A percentile compares a stretch with the other conserved stretches of the same genome.
Evolutionary conservation across 2,329 filamentous ascomycete species (phyloP).

Genomic region (Zymoseptoria pseudotritici): DNA sequence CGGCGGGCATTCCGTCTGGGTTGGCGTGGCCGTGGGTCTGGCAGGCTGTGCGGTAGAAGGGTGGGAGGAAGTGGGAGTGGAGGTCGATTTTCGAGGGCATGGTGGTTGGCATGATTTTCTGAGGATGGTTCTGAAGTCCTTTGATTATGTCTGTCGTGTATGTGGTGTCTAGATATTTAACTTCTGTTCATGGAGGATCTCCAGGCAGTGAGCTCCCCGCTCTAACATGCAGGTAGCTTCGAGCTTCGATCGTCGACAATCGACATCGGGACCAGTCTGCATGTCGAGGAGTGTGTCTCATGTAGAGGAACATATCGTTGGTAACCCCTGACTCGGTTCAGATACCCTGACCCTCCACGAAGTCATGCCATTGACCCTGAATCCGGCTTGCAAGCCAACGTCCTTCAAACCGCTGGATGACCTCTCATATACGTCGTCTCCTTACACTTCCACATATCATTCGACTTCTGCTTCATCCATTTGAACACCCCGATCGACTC

Average conservation of each 20-base stretch:
- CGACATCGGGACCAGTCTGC: neutral
- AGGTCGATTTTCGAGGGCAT: conserved; percentile 37
- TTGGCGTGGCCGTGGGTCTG: conserved; percentile 36
- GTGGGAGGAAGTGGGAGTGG: conserved; percentile 42
- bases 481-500: neutral
- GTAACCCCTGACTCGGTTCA: neutral
- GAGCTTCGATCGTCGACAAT: neutral
- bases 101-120: conserved; percentile 2
- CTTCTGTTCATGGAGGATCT: neutral
- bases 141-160: neutral
- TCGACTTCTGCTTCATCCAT: neutral
- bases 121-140: neutral
- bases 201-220: neutral
- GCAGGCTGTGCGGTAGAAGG: conserved; percentile 35
- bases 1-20: conserved; percentile 44
- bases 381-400: neutral
- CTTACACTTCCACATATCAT: neutral
- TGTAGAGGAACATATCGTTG: neutral
- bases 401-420: neutral
- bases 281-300: neutral
- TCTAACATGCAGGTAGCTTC: neutral
- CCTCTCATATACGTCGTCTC: neutral
- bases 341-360: neutral
- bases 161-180: neutral
- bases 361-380: neutral